These are phyloP conservation scores for Sclerotinia nivalis DNA, from an alignment of 2,329 filamentous ascomycete genomes.

Conservation along the genomic window DNA sequence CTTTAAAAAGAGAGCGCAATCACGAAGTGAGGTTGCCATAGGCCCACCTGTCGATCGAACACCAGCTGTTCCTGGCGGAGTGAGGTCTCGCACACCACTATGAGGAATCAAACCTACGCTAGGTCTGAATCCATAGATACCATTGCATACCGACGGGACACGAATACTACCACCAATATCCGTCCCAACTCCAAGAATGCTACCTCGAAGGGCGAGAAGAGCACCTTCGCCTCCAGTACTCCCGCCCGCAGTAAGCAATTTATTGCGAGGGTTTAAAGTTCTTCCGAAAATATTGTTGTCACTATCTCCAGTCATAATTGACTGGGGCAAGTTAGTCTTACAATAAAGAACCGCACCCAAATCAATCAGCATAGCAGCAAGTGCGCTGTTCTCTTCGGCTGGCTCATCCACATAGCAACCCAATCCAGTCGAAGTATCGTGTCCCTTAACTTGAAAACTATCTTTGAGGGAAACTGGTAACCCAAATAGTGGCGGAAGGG, in stretches of 20 bases:
- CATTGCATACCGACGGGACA: conserved; percentile 10
- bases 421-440: conserved; percentile 47
- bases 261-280: conserved; percentile 44
- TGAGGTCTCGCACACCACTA: neutral
- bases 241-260: conserved; percentile 35
- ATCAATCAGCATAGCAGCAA: conserved; percentile 60
- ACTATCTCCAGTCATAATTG: conserved; percentile 37
- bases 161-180: conserved; percentile 33
- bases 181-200: conserved; percentile 37
- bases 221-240: conserved; percentile 40
- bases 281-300: conserved; percentile 37
- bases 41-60: conserved; percentile 1
- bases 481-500: conserved; percentile 38
- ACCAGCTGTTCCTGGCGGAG: neutral
- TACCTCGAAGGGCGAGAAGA: conserved; percentile 35
- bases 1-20: conserved; percentile 14
- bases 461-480: conserved; percentile 51
- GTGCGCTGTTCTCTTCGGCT: conserved; percentile 63
- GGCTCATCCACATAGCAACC: conserved; percentile 82
- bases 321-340: conserved; percentile 9
- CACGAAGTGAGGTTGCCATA: neutral
- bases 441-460: conserved; percentile 69
- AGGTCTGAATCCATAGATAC: neutral
- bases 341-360: conserved; percentile 72
- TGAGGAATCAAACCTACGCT: conserved; percentile 10